Evolutionary conservation across 495 filamentous ascomycete species (phyloP).

Genomic region (Hypoxylon cercidicola): DNA sequence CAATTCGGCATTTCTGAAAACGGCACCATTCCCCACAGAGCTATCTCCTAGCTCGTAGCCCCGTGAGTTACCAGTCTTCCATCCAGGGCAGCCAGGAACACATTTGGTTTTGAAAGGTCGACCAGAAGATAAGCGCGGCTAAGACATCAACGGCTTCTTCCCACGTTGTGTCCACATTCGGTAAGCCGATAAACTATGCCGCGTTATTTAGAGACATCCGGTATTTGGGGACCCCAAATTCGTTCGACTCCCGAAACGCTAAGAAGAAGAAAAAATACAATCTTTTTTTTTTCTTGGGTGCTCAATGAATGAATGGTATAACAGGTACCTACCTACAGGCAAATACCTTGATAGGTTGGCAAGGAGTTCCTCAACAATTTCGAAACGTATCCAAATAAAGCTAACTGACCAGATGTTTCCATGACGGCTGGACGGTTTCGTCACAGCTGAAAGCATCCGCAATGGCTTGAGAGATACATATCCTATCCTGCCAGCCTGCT

Average conservation of each 20-base stretch:
- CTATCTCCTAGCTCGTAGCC: constrained; percentile 1
- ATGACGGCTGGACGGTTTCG: too few relatives aligned
- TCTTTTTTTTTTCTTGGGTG: background rate
- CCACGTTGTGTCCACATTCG: background rate
- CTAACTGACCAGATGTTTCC: too few relatives aligned
- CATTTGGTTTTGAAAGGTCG: constrained; percentile 6
- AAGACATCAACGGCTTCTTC: background rate
- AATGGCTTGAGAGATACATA: too few relatives aligned
- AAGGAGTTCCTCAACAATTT: too few relatives aligned
- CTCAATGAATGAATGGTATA: too few relatives aligned
- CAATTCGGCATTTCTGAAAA: constrained; percentile 1
- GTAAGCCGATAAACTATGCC: background rate
- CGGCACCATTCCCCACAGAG: constrained; percentile 18
- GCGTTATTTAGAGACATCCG: background rate
- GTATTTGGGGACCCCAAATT: constrained; percentile 18
- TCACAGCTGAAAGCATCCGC: too few relatives aligned
- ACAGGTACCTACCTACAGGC: too few relatives aligned
- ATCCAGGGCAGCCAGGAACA: constrained; percentile 16
- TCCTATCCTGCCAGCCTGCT: too few relatives aligned
- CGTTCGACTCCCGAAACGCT: constrained; percentile 7
- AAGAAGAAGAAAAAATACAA: constrained; percentile 2
- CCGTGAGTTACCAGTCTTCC: constrained; percentile 12
- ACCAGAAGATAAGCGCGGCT: constrained; percentile 14
- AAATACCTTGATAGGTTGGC: too few relatives aligned
- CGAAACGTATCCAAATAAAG: too few relatives aligned